Conservation (phyloP, 169 alveolate species). For the Cystoisospora suis region DNA sequence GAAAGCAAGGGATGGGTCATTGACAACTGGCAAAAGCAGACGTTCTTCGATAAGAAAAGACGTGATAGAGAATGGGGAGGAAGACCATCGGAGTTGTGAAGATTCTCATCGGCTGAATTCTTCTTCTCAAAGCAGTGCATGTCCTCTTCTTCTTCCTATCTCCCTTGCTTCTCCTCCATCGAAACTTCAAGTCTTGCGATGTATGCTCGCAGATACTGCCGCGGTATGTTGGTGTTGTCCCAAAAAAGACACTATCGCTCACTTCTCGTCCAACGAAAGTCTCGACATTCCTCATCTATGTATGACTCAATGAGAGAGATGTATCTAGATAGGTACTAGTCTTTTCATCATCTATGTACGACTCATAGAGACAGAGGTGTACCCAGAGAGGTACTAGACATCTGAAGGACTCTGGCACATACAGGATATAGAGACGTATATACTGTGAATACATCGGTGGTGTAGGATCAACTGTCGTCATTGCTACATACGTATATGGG, state of each 20-base stretch:
- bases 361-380: too few relatives aligned
- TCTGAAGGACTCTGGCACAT: too few relatives aligned
- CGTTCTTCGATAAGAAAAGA: too few relatives aligned
- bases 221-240: constrained; percentile 39
- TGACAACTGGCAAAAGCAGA: too few relatives aligned
- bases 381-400: too few relatives aligned
- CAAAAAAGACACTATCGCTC: background rate
- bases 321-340: too few relatives aligned
- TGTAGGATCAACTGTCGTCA: too few relatives aligned
- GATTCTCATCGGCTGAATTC: background rate
- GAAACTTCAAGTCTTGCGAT: constrained; percentile 27
- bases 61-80: background rate
- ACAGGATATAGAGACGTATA: too few relatives aligned
- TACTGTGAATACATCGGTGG: too few relatives aligned
- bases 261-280: background rate
- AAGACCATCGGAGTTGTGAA: background rate
- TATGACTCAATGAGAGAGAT: background rate
- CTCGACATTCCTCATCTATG: background rate
- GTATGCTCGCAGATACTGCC: constrained; percentile 55
- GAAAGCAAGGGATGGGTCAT: background rate
- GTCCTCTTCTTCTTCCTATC: too few relatives aligned
- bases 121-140: background rate
- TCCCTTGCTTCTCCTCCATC: background rate
- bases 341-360: too few relatives aligned
- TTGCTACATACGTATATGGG: too few relatives aligned